Evolutionary conservation across 169 alveolate genomes (phyloP).

Genomic region (Miamiensis avidus): DNA sequence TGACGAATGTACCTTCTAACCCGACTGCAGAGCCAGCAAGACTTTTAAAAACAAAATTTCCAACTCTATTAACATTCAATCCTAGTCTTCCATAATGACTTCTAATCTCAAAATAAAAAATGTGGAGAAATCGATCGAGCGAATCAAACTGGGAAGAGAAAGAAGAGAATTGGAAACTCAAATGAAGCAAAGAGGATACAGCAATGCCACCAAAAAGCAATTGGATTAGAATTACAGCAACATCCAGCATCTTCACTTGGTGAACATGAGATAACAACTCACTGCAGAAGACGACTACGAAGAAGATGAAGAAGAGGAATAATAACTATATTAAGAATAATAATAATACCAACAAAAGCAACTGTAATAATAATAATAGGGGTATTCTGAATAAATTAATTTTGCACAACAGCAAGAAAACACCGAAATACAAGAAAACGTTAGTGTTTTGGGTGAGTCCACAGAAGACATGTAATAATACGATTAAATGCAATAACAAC

Average conservation of each 20-base stretch:
- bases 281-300: no score
- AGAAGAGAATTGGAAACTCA: slow-evolving; percentile 38
- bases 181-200: slow-evolving; percentile 38
- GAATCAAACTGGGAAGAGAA: slow-evolving; percentile 36
- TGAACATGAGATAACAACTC: background rate
- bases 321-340: no score
- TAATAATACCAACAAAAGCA: background rate
- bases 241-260: background rate
- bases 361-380: background rate
- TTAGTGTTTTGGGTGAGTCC: background rate
- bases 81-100: background rate
- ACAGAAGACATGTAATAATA: no score
- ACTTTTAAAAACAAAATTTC: slow-evolving; percentile 8
- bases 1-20: slow-evolving; percentile 48
- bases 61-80: background rate
- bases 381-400: background rate
- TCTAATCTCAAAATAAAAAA: background rate
- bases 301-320: background rate
- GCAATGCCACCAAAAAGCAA: background rate
- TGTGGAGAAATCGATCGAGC: slow-evolving; percentile 46
- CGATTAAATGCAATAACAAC: no score
- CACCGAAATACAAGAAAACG: background rate
- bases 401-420: background rate
- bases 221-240: no score
- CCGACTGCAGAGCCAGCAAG: slow-evolving; percentile 4